A percentile compares a stretch with the other conserved stretches of the same genome.
phyloP scores from a whole-genome alignment of 2,329 filamentous ascomycete genomes.

The Microsporum ferrugineum region DNA sequence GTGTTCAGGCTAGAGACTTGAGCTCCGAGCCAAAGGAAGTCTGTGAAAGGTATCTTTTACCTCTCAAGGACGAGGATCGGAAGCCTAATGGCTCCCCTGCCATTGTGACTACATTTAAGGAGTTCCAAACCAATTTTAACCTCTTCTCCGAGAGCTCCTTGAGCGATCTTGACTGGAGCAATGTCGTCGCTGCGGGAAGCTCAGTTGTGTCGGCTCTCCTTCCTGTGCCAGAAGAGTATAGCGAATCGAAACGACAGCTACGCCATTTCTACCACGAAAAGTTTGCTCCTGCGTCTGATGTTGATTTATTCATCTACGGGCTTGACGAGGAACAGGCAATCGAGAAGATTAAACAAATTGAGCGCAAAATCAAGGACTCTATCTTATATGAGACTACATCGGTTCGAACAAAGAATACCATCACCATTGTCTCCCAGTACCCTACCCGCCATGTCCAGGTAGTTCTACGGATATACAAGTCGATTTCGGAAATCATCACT shows the following conservation, averaged over 20 bases:
- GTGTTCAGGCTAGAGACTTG: slow-evolving; percentile 18
- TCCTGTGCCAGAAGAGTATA: slow-evolving; percentile 54
- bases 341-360: slow-evolving; percentile 75
- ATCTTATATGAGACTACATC: slow-evolving; percentile 71
- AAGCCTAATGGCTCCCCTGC: slow-evolving; percentile 52
- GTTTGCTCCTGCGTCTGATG: slow-evolving; percentile 71
- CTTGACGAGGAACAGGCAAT: slow-evolving; percentile 65
- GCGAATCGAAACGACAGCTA: slow-evolving; percentile 15
- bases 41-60: slow-evolving; percentile 21
- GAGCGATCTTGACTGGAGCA: slow-evolving; percentile 66
- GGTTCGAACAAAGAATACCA: slow-evolving; percentile 73
- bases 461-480: slow-evolving; percentile 75
- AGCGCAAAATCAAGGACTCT: slow-evolving; percentile 60
- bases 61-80: slow-evolving; percentile 39
- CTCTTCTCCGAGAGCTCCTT: slow-evolving; percentile 72
- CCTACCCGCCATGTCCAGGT: slow-evolving; percentile 77
- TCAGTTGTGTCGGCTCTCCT: slow-evolving; percentile 69
- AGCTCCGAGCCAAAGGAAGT: slow-evolving; percentile 15
- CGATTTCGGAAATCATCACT: slow-evolving; percentile 69
- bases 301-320: slow-evolving; percentile 76
- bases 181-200: slow-evolving; percentile 70
- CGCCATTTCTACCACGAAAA: slow-evolving; percentile 66
- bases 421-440: slow-evolving; percentile 76
- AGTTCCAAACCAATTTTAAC: slow-evolving; percentile 69
- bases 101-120: slow-evolving; percentile 53